Base-by-base conservation (phyloP, 75 land plant genomes). In the Chamaecyparis obtusa region DNA sequence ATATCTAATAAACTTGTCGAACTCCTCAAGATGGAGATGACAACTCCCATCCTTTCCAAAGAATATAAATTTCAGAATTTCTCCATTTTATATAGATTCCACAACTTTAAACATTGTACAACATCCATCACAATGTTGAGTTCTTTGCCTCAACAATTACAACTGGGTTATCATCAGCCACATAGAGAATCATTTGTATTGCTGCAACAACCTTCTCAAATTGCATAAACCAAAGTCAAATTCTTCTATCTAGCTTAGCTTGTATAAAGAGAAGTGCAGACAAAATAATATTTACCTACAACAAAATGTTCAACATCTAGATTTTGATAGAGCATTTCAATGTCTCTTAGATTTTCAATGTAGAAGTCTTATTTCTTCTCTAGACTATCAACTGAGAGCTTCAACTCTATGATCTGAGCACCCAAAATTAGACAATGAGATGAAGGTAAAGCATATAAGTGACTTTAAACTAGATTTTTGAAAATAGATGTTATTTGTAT, bases 331-430 rank as follows among this genome's bases (percentile, higher is more conserved):
- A 97, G 94, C 5, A 96, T 96, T 88, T 97, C 99, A 49, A 97
- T 93, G 82, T 96, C 98, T 48, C 98, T 87, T 10, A 97, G 90
- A 81, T 97, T 97, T 36, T 91, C 87, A 89, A 95, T 96, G 86
- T 97, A 97, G 85, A 97, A 97, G 35, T 97, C 99, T 57, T 96
- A 90, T 91, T 97, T 98, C 85, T 95, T 97, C 87, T 97, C 99
- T 87, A 97, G 78, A 80, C 91, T 89, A 82, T 96, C 95, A 3
- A 94, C 90, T 13, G 94, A 94, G 14, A 94, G 89, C 89, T 93
- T 96, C 49, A 96, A 91, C 35, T 95, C 93, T 24, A 91, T 87
- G 19, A 95, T 81, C 97, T 97, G 94, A 80, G 76, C 32, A 15
- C 49, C 85, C n/a, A 3, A 43, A 49, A 83, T 49, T 14, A 11